A percentile compares a stretch with the other conserved stretches of the same genome.
Conservation (phyloP, 1,139 yeast genomes). For the Candida tetrigidarum region DNA sequence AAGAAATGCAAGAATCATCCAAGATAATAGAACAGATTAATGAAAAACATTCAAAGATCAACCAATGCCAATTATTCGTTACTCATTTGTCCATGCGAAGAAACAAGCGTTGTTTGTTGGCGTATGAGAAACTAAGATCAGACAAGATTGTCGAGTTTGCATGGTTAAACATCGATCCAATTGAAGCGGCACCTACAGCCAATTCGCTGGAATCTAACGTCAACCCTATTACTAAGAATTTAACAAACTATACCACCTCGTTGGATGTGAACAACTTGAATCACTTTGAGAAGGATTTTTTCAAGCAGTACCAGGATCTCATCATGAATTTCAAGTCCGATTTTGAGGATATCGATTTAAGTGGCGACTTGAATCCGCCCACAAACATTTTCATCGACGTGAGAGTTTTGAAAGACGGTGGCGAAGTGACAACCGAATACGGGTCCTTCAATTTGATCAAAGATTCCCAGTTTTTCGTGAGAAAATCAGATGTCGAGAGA, state of each 20-base stretch:
- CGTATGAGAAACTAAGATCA: constrained; percentile 77
- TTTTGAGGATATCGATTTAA: constrained; percentile 83
- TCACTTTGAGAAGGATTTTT: constrained; percentile 81
- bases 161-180: constrained; percentile 63
- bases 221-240: constrained; percentile 6
- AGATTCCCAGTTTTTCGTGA: constrained; percentile 91
- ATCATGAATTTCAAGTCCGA: constrained; percentile 77
- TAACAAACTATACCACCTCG: constrained; percentile 31
- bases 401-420: constrained; percentile 90
- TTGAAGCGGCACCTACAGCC: constrained; percentile 16
- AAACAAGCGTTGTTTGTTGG: constrained; percentile 86
- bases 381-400: constrained; percentile 91
- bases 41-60: constrained; percentile 46
- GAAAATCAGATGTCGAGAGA: constrained; percentile 93
- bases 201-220: constrained; percentile 6
- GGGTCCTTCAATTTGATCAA: constrained; percentile 96
- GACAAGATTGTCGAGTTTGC: constrained; percentile 67
- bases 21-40: constrained; percentile 19
- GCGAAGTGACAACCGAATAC: constrained; percentile 96
- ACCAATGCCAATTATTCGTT: constrained; percentile 77
- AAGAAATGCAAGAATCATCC: constrained; percentile 17
- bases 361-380: constrained; percentile 91
- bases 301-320: constrained; percentile 69
- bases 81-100: constrained; percentile 83
- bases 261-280: constrained; percentile 57